phyloP scores from a whole-genome alignment of 2,329 filamentous ascomycete species.

The Aotearoamyces nothofagi region DNA sequence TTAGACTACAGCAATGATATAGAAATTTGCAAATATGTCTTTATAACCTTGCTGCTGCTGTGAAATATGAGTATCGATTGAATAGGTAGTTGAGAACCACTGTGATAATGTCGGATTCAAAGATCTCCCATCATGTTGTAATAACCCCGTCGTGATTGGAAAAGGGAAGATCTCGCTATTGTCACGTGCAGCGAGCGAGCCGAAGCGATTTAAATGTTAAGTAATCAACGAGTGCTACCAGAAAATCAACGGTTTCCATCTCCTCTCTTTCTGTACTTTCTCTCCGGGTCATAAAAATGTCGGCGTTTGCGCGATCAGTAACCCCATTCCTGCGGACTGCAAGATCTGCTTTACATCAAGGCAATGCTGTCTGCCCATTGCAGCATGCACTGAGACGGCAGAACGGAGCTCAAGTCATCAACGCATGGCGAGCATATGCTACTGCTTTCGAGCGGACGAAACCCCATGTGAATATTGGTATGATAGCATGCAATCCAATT shows the following conservation, averaged over 20 bases:
- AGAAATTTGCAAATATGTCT: too few relatives aligned
- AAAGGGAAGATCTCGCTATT: too few relatives aligned
- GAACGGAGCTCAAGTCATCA: conserved; percentile 47
- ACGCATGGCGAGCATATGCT: conserved; percentile 49
- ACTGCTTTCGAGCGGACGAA: conserved; percentile 70
- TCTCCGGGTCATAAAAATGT: conserved; percentile 42
- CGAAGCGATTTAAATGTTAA: too few relatives aligned
- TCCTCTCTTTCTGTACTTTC: conserved; percentile 6
- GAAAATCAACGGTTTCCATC: conserved; percentile 3
- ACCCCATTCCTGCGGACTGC: conserved; percentile 72
- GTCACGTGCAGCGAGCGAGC: too few relatives aligned
- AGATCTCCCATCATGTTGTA: too few relatives aligned
- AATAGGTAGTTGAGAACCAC: too few relatives aligned
- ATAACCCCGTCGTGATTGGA: too few relatives aligned
- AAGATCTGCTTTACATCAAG: conserved; percentile 55
- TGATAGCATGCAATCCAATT: conserved; percentile 11
- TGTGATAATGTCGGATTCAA: too few relatives aligned
- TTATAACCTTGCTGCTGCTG: too few relatives aligned
- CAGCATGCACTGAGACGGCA: conserved; percentile 51
- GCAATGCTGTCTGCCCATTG: conserved; percentile 59
- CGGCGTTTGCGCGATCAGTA: conserved; percentile 63
- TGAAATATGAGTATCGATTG: too few relatives aligned
- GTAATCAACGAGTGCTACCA: too few relatives aligned
- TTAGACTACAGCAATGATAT: too few relatives aligned
- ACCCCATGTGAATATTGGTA: conserved; percentile 97